Percentiles rank a stretch among this genome's conserved stretches.
Evolutionary conservation across 2,329 filamentous ascomycete species (phyloP).

Genomic region (Rutstroemia sydowiana): DNA sequence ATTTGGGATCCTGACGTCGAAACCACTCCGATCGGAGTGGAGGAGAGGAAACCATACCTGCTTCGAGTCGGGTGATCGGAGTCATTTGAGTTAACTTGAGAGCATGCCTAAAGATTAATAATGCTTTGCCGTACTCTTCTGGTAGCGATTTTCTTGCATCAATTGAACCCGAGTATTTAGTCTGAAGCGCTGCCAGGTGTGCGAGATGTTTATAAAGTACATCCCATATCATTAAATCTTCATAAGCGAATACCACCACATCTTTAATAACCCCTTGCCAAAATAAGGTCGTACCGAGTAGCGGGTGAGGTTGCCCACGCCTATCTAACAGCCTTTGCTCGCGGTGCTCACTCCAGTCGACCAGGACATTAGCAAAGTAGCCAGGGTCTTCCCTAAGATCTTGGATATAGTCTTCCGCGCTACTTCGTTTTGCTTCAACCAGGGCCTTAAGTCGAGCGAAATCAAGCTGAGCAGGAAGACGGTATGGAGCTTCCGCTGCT

Average conservation of each 20-base stretch:
- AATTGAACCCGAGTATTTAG: conserved; percentile 30
- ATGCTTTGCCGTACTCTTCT: too few species aligned
- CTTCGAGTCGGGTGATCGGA: too few species aligned
- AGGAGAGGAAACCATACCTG: too few species aligned
- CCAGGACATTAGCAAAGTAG: conserved; percentile 43
- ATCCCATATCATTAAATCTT: conserved; percentile 10
- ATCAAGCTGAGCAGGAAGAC: conserved; percentile 40
- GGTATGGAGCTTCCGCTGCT: conserved; percentile 45
- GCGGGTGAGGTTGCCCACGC: conserved; percentile 22
- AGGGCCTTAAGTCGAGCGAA: conserved; percentile 38
- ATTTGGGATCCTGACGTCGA: too few species aligned
- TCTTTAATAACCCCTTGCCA: conserved; percentile 35
- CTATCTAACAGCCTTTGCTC: conserved; percentile 37
- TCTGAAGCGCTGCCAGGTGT: conserved; percentile 26
- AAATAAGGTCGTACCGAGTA: conserved; percentile 23
- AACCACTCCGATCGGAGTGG: too few species aligned
- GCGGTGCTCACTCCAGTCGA: conserved; percentile 40
- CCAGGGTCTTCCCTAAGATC: conserved; percentile 10
- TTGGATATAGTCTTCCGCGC: conserved; percentile 48
- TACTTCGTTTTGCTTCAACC: conserved; percentile 34
- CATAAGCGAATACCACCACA: conserved; percentile 30
- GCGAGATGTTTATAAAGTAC: conserved; percentile 18
- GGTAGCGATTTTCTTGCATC: conserved; percentile 31
- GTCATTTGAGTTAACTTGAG: too few species aligned
- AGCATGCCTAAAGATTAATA: too few species aligned